These are phyloP conservation scores for Bipolaris cookei DNA, from an alignment of 2,329 filamentous ascomycete genomes.

Conservation along the genomic window DNA sequence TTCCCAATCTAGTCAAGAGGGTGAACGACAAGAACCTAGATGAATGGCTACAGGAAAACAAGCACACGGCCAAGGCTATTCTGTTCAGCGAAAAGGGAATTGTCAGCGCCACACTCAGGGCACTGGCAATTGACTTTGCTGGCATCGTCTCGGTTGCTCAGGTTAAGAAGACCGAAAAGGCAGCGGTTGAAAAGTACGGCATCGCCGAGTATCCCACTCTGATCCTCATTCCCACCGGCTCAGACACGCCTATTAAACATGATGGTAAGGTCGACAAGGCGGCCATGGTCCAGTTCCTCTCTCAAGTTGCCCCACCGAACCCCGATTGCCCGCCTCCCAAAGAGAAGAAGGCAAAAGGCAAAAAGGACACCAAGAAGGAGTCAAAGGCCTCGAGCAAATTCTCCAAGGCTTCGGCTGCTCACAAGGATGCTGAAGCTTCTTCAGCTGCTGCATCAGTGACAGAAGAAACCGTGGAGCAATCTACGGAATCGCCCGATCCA, in stretches of 20 bases:
- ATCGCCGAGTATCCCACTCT: conserved; percentile 80
- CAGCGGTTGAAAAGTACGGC: conserved; percentile 73
- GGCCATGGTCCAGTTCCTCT: conserved; percentile 80
- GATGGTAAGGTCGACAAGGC: conserved; percentile 86
- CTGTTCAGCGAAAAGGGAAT: conserved; percentile 94
- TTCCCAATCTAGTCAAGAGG: conserved; percentile 87
- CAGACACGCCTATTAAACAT: conserved; percentile 73
- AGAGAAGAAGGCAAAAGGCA: conserved; percentile 52
- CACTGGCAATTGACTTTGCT: conserved; percentile 89
- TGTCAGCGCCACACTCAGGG: conserved; percentile 80
- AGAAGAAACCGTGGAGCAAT: conserved; percentile 57
- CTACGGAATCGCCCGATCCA: conserved; percentile 63
- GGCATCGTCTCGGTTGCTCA: conserved; percentile 81
- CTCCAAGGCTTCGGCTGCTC: conserved; percentile 59
- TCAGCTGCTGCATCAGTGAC: conserved; percentile 57
- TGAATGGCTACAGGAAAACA: conserved; percentile 71
- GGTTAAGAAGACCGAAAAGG: conserved; percentile 79
- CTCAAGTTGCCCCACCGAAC: conserved; percentile 78
- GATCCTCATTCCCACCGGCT: conserved; percentile 75
- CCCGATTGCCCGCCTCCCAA: conserved; percentile 69
- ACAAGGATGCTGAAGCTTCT: conserved; percentile 58
- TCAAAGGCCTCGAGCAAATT: conserved; percentile 57
- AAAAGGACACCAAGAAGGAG: conserved; percentile 55
- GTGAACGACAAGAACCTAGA: conserved; percentile 81
- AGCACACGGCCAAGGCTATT: conserved; percentile 79